Percentiles rank a stretch among this genome's conserved stretches.
These are phyloP conservation scores for Hanseniaspora osmophila DNA, from an alignment of 805 yeast species.

Conservation along the genomic window DNA sequence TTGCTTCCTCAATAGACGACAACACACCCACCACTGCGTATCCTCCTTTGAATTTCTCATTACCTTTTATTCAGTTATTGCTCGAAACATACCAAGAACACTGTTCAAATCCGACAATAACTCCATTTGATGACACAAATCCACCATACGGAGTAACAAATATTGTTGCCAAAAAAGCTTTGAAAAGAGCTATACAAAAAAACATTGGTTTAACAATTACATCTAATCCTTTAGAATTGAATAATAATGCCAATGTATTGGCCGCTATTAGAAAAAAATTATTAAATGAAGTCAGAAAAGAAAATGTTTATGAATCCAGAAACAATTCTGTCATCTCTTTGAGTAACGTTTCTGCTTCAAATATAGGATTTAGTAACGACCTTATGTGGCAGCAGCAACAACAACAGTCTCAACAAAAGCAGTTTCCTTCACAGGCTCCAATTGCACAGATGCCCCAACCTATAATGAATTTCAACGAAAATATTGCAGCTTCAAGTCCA, in stretches of 20 bases:
- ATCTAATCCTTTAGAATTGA: slow-evolving; percentile 23
- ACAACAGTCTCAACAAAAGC: background rate
- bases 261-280: slow-evolving; percentile 27
- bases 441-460: too few species aligned
- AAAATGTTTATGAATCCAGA: slow-evolving; percentile 14
- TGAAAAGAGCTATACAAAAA: slow-evolving; percentile 23
- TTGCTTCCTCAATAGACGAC: slow-evolving; percentile 10
- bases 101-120: slow-evolving; percentile 42
- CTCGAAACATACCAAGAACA: slow-evolving; percentile 33
- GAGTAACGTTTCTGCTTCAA: background rate
- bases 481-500: slow-evolving; percentile 1
- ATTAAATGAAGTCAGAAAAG: slow-evolving; percentile 20
- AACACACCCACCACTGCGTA: slow-evolving; percentile 1
- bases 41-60: slow-evolving; percentile 14
- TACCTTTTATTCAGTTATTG: slow-evolving; percentile 31
- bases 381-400: background rate
- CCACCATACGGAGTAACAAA: slow-evolving; percentile 60
- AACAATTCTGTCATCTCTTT: slow-evolving; percentile 16
- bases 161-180: slow-evolving; percentile 42
- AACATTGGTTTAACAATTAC: slow-evolving; percentile 26
- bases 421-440: background rate
- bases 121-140: slow-evolving; percentile 51
- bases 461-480: slow-evolving; percentile 6
- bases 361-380: too few species aligned
- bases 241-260: slow-evolving; percentile 25